Conservation (phyloP, 2,329 filamentous ascomycete genomes). For the Paraphaeosphaeria sporulosa region DNA sequence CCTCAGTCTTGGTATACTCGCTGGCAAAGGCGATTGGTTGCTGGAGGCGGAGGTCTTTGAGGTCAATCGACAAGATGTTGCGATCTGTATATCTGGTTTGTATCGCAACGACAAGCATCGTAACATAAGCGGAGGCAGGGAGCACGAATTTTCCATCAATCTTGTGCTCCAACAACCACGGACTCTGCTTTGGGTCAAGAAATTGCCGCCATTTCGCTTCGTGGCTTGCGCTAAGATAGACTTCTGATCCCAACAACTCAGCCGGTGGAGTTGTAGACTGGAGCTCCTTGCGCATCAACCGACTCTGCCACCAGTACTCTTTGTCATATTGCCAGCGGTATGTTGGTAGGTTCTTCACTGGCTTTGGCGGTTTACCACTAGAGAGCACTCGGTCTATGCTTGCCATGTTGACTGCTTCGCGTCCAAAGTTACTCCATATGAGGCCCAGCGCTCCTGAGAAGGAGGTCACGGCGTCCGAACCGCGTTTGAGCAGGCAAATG, state of each 20-base stretch:
- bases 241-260: conserved; percentile 19
- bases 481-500: conserved; percentile 26
- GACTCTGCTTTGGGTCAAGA: conserved; percentile 19
- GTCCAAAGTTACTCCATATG: conserved; percentile 19
- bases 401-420: conserved; percentile 30
- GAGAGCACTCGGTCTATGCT: conserved; percentile 20
- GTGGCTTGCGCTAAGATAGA: conserved; percentile 4
- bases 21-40: conserved; percentile 16
- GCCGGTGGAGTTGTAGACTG: conserved; percentile 12
- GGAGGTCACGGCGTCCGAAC: conserved; percentile 25
- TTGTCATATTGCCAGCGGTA: conserved; percentile 20
- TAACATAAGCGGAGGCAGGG: conserved; percentile 54
- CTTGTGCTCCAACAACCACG: conserved; percentile 24
- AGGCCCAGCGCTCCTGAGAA: conserved; percentile 23
- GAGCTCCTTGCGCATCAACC: conserved; percentile 15
- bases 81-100: conserved; percentile 9
- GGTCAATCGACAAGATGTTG: conserved; percentile 17
- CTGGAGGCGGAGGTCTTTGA: conserved; percentile 11
- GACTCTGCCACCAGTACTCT: conserved; percentile 30
- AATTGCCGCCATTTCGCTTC: conserved; percentile 24
- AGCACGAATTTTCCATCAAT: conserved; percentile 47
- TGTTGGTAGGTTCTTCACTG: conserved; percentile 29
- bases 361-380: background rate
- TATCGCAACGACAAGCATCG: conserved; percentile 42
- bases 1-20: conserved; percentile 18